These are phyloP conservation scores for Tetramitus jugosus DNA, from an alignment of 208 protist species.

Conservation along the genomic window DNA sequence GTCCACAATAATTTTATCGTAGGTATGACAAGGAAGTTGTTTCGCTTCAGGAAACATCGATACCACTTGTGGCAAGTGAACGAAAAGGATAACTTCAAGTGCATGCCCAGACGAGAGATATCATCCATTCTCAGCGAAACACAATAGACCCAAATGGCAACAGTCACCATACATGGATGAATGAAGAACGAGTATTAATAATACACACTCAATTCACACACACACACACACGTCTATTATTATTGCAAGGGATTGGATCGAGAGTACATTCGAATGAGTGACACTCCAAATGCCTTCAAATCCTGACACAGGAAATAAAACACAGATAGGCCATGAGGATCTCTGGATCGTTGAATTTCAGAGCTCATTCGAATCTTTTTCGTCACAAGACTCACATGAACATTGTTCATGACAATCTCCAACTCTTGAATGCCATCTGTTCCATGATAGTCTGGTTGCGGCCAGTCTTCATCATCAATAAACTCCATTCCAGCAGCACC, in stretches of 20 bases:
- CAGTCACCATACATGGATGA: no score
- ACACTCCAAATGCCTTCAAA: conserved; percentile 78
- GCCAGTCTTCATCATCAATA: conserved; percentile 61
- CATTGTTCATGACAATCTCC: conserved; percentile 66
- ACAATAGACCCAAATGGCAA: no score
- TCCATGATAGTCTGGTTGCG: conserved; percentile 69
- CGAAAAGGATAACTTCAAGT: no score
- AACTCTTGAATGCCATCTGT: conserved; percentile 70
- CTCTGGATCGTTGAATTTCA: conserved; percentile 66
- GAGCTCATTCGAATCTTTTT: conserved; percentile 71
- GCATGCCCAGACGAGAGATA: no score
- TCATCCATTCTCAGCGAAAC: no score
- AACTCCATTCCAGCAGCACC: neutral
- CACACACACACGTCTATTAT: no score
- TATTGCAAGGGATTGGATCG: conserved; percentile 57
- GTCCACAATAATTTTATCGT: no score
- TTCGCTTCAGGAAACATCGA: no score
- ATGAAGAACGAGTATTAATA: no score
- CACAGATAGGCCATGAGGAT: conserved; percentile 73
- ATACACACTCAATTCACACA: no score
- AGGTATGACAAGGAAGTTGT: no score
- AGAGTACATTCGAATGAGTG: conserved; percentile 78
- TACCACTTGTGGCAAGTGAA: no score
- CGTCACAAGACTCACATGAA: conserved; percentile 81
- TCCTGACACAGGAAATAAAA: conserved; percentile 82